Evolutionary conservation across 148 eudicot genomes (phyloP).

Genomic region (Spergularia bocconei): DNA sequence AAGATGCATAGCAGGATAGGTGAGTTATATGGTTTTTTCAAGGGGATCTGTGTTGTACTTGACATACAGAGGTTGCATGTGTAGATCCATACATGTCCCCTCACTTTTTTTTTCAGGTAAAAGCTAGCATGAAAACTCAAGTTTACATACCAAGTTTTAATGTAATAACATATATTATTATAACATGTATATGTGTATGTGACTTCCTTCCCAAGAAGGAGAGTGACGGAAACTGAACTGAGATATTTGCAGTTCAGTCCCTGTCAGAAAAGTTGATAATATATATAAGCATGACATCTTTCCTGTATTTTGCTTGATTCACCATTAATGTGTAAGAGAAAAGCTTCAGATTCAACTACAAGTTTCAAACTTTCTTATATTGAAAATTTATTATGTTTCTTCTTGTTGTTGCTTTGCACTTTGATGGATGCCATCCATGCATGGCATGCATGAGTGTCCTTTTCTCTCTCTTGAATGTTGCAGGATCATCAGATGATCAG

Average conservation of each 20-base stretch:
- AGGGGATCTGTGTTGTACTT: slow-evolving; percentile 15
- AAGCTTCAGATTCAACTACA: slow-evolving; percentile 17
- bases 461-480: slow-evolving; percentile 2
- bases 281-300: slow-evolving; percentile 1
- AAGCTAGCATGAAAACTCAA: slow-evolving; percentile 17
- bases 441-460: not conserved
- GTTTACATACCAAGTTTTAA: not conserved
- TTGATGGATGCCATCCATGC: slow-evolving; percentile 1
- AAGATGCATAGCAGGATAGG: too few species aligned
- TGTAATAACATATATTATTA: too few species aligned
- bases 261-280: slow-evolving; percentile 4
- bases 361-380: not conserved
- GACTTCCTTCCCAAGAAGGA: slow-evolving; percentile 16
- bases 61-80: not conserved
- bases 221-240: not conserved
- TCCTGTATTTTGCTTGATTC: slow-evolving; percentile 13
- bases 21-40: not conserved
- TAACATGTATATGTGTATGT: not conserved
- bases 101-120: slow-evolving; percentile 19
- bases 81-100: slow-evolving; percentile 14
- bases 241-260: slow-evolving; percentile 21
- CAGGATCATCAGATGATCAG: not conserved
- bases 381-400: not conserved
- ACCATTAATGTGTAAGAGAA: slow-evolving; percentile 28
- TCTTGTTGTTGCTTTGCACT: not conserved